A percentile compares a stretch with the other conserved stretches of the same genome.
Evolutionary conservation across 2,329 filamentous ascomycete species (phyloP).

Genomic region (Pseudogymnoascus sp.): DNA sequence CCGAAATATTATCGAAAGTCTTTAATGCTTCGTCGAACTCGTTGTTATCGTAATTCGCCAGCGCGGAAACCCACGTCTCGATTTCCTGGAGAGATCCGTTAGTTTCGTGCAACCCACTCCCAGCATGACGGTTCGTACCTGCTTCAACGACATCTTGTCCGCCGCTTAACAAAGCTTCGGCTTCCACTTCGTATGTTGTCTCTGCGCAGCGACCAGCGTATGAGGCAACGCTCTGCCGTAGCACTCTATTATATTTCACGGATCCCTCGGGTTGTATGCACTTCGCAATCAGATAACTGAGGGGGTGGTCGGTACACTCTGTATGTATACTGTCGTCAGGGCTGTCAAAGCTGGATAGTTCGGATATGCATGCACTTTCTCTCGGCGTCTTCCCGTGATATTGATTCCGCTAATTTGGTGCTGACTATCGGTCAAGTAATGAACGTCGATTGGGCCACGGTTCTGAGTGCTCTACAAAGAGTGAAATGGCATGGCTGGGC

Average conservation of each 20-base stretch:
- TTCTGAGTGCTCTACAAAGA: slow-evolving; percentile 1
- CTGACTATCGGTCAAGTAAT: neutral
- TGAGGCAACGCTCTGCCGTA: slow-evolving; percentile 1
- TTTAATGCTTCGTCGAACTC: slow-evolving; percentile 86
- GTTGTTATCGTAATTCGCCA: slow-evolving; percentile 91
- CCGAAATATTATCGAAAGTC: slow-evolving; percentile 79
- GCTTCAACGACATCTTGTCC: slow-evolving; percentile 6
- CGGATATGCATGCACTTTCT: slow-evolving; percentile 1
- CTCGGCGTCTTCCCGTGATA: slow-evolving; percentile 1
- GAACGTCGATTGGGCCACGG: slow-evolving; percentile 8
- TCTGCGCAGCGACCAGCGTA: neutral
- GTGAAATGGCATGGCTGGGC: slow-evolving; percentile 7
- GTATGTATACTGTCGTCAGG: slow-evolving; percentile 2
- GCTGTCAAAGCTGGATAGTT: slow-evolving; percentile 1
- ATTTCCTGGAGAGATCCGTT: slow-evolving; percentile 62
- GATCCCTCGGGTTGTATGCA: neutral
- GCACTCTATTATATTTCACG: neutral
- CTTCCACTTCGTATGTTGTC: neutral
- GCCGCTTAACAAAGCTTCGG: neutral
- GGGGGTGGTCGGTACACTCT: neutral
- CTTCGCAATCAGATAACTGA: neutral
- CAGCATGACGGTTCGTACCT: neutral
- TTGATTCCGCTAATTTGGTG: slow-evolving; percentile 3
- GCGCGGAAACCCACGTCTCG: slow-evolving; percentile 92
- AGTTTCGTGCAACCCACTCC: slow-evolving; percentile 1